A percentile compares a stretch with the other conserved stretches of the same genome.
phyloP scores from a whole-genome alignment of 106 monocot species.

The Gastrodia elata region DNA sequence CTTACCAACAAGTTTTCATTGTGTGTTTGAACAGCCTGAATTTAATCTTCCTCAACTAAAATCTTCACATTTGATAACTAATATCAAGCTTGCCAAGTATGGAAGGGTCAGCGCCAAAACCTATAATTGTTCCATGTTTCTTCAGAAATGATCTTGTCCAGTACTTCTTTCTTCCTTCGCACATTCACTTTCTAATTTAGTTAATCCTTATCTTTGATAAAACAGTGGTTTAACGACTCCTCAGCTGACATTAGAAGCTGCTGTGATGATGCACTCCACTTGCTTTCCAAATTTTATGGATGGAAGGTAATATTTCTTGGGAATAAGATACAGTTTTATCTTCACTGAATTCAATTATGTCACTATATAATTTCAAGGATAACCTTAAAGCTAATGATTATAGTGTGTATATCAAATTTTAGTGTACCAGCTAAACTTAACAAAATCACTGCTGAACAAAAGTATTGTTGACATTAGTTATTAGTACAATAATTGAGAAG shows the following conservation, averaged over 20 bases:
- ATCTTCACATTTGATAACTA: slow-evolving; percentile 30
- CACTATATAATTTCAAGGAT: neutral
- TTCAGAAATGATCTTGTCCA: neutral
- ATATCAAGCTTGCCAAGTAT: slow-evolving; percentile 73
- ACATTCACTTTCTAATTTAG: neutral
- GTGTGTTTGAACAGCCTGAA: slow-evolving; percentile 37
- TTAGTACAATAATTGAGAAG: neutral
- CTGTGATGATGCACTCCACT: slow-evolving; percentile 50
- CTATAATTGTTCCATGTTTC: neutral
- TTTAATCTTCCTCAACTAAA: slow-evolving; percentile 55
- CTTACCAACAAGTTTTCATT: neutral
- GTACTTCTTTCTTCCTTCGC: neutral
- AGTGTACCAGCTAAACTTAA: neutral
- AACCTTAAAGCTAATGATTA: neutral
- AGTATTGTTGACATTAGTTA: no score
- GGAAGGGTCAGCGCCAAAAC: slow-evolving; percentile 33
- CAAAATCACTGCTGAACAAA: no score
- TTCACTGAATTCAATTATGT: neutral
- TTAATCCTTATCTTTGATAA: slow-evolving; percentile 3
- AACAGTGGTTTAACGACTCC: slow-evolving; percentile 88
- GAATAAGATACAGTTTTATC: neutral
- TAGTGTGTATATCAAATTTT: neutral
- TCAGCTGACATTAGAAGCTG: slow-evolving; percentile 57
- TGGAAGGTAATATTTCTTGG: slow-evolving; percentile 61
- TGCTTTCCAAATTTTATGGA: slow-evolving; percentile 46